Evolutionary conservation across 106 monocot genomes (phyloP), one percentile per base, ranked within the genome.

Genomic region (Phalaenopsis aphrodite): DNA sequence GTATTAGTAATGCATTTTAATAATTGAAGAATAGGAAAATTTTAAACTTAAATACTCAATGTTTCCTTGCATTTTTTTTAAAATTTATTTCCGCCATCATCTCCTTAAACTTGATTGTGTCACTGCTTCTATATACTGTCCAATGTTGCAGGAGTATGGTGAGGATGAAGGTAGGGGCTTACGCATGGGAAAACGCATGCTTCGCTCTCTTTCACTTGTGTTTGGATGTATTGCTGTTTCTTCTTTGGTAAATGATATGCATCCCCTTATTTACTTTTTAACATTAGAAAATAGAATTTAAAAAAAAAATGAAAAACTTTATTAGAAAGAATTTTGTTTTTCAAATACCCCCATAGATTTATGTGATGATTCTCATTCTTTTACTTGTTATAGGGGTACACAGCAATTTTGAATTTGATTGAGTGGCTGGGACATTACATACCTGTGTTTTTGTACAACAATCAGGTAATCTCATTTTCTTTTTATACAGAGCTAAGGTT

Each of bases 101-200:
- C 30, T 30, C 30, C 30, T 30, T 30, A 30, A 30, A 30, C 30
- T 30, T 30, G 30, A 30, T 30, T 30, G 30, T 30, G 30, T 30
- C 30, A 30, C 30, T 30, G 30, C 64, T 65, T 15, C 57, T 57
- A 24, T 67, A 5, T 67, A 16, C 39, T 71, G 43, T 2, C 57
- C 52, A 78, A 5, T 75, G 1, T 72, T 88, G 69, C 79, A 94
- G 96, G 91, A 91, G 66, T 85, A 94, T 68, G 96, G 94, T 57
- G 96, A 96, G 78, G 95, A 93, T 88, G 91, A 91, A 86, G 93
- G 94, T 38, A 85, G 88, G 75, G 91, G 81, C 71, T 71, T 94
- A 37, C 86, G 96, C n/a, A 96, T 96, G 96, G 94, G 94, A 82
- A 96, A 96, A 81, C 86, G 94, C 14, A 37, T 96, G 75, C 86